Conservation (phyloP, 1,284 basidiomycete species). For the Marasmius tenuissimus region DNA sequence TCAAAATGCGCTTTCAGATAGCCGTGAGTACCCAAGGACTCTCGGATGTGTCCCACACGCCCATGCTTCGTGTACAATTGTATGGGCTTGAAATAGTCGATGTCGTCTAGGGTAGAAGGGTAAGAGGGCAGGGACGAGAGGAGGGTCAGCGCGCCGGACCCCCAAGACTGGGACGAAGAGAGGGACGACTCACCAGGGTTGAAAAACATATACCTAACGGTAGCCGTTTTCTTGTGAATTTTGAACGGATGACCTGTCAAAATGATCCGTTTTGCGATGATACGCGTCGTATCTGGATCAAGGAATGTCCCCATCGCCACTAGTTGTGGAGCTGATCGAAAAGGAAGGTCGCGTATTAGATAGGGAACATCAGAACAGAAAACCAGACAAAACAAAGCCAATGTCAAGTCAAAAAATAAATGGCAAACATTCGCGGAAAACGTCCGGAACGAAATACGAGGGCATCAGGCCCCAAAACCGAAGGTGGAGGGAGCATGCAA, state of each 20-base stretch:
- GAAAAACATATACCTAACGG: slow-evolving; percentile 99
- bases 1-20: slow-evolving; percentile 99
- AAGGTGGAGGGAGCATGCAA: too few species aligned
- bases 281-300: slow-evolving; percentile 87
- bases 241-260: slow-evolving; percentile 97
- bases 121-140: background rate
- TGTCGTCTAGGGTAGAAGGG: slow-evolving; percentile 61
- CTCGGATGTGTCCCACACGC: slow-evolving; percentile 87
- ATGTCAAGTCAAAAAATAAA: background rate
- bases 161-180: background rate
- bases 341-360: slow-evolving; percentile 9
- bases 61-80: slow-evolving; percentile 94
- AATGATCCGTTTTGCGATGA: slow-evolving; percentile 91
- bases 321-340: slow-evolving; percentile 67
- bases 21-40: slow-evolving; percentile 96
- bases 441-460: too few species aligned
- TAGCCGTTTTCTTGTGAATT: slow-evolving; percentile 96
- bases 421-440: too few species aligned
- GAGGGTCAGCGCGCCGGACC: too few species aligned
- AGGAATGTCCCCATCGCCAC: slow-evolving; percentile 91
- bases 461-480: too few species aligned
- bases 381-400: background rate
- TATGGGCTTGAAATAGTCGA: slow-evolving; percentile 92
- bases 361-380: background rate
- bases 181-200: slow-evolving; percentile 60